Base-by-base conservation (phyloP, 371 early-diverging fungal species). In the Mortierella sp. region DNA sequence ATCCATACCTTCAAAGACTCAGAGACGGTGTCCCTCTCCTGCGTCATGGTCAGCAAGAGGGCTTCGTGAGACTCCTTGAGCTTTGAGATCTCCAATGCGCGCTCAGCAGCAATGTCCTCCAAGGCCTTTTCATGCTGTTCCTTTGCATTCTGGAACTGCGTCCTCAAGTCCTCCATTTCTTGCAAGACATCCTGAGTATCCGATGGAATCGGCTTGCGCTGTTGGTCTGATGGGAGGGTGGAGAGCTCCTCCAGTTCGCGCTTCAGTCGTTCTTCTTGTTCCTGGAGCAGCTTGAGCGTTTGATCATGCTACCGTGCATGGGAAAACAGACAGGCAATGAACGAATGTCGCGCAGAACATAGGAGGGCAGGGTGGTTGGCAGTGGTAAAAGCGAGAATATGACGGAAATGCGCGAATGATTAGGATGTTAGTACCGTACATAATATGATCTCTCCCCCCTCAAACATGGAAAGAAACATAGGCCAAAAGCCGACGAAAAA, bases 221-320 rank as follows among this genome's bases (percentile, higher is more conserved):
- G 53, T 0, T 64, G 80, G 28, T 88, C 83, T n/a, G 79, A 64
- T 9, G 64, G 77, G 2, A 74, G 26, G 31, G 72, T 37, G 0
- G 81, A 40, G 3, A 83, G 64, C 31, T 82, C 87, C 72, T 82
- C 87, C 19, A 87, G 54, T 53, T 87, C 79, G 14, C 57, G 34
- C 70, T 75, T 87, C 72, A 87, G 77, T 9, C 87, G 80, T n/a
- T 82, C 83, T 51, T 87, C 83, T 57, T 87, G 83, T 50, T 87
- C 87, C 64, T 87, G 83, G 14, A 87, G 79, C 31, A 87, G 74
- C 59, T 77, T 78, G 34, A 83, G 81, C 10, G 83, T 83, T 72
- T 82, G 77, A 67, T 82, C 87, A 76, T 87, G 84, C 83, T 87
- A 53, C 57, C 19, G 57, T 34, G 44, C 0, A 5, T 37, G 19